Evolutionary conservation across 2,329 filamentous ascomycete species (phyloP).

Genomic region (Drechslera avenae): DNA sequence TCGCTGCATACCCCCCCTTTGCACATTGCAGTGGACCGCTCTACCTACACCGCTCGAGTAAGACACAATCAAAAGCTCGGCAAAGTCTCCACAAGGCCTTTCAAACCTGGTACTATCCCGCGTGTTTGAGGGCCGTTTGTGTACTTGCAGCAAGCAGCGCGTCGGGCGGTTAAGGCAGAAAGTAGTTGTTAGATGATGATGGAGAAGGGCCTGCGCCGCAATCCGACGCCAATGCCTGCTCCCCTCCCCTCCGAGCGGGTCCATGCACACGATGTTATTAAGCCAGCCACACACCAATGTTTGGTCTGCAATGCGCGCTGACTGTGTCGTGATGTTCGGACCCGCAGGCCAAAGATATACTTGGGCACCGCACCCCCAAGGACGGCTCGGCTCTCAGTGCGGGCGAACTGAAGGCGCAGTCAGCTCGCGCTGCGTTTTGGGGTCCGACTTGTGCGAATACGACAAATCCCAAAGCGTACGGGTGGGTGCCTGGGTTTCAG

Average conservation of each 20-base stretch:
- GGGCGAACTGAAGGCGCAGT: neutral
- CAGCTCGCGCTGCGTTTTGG: neutral
- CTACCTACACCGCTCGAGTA: slow-evolving; percentile 22
- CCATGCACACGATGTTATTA: slow-evolving; percentile 11
- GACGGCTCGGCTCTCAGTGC: neutral
- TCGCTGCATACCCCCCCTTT: too few species aligned
- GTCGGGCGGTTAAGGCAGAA: slow-evolving; percentile 15
- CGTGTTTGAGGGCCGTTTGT: too few species aligned
- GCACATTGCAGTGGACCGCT: slow-evolving; percentile 8
- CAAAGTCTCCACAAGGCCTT: neutral
- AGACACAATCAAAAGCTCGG: neutral
- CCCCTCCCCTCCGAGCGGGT: slow-evolving; percentile 4
- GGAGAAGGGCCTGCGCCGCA: slow-evolving; percentile 9
- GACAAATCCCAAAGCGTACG: neutral
- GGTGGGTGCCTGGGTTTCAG: too few species aligned
- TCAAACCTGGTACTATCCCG: too few species aligned
- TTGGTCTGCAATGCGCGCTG: slow-evolving; percentile 7
- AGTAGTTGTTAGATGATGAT: neutral
- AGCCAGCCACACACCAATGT: slow-evolving; percentile 13
- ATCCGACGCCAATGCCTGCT: neutral
- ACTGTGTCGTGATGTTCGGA: slow-evolving; percentile 11
- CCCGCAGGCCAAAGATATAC: slow-evolving; percentile 10
- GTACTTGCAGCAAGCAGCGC: slow-evolving; percentile 6
- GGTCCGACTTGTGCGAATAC: neutral
- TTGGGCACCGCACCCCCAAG: neutral